phyloP scores from a whole-genome alignment of 1,284 basidiomycete genomes.

The Fomitopsis palustris region DNA sequence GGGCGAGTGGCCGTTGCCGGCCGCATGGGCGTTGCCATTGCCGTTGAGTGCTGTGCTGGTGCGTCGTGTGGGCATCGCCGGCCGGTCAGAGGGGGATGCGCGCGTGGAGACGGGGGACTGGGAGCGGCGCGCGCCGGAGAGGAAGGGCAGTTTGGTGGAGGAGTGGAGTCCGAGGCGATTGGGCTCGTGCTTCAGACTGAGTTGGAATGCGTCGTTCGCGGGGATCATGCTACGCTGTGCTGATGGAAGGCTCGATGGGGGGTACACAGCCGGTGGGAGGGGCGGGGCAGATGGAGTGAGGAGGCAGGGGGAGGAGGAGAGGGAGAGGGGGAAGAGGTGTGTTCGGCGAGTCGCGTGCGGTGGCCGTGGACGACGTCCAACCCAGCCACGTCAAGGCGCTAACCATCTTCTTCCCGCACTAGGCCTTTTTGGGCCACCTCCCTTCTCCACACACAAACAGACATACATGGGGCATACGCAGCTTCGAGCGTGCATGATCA shows the following conservation, averaged over 20 bases:
- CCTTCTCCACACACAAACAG: neutral
- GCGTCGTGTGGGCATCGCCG: slow-evolving; percentile 7
- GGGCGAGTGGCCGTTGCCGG: neutral
- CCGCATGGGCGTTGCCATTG: neutral
- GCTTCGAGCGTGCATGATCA: neutral
- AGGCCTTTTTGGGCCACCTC: neutral
- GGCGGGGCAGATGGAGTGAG: neutral
- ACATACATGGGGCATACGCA: neutral
- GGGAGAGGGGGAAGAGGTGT: too few relatives aligned
- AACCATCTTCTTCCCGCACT: neutral
- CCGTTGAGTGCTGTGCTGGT: neutral
- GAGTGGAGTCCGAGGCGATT: slow-evolving; percentile 37
- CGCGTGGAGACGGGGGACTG: slow-evolving; percentile 9
- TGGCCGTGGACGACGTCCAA: neutral
- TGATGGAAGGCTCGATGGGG: neutral
- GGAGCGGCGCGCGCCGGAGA: slow-evolving; percentile 19
- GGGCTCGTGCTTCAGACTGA: slow-evolving; percentile 41
- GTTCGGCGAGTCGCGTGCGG: neutral
- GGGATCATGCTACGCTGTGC: slow-evolving; percentile 36
- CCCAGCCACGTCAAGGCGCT: slow-evolving; percentile 2
- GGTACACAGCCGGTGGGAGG: neutral
- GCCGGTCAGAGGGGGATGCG: slow-evolving; percentile 8
- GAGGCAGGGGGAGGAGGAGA: neutral
- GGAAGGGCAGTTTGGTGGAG: slow-evolving; percentile 43
- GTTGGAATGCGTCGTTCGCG: slow-evolving; percentile 50